Base-by-base conservation (phyloP, 2,329 filamentous ascomycete species). In the Fusarium sp. region DNA sequence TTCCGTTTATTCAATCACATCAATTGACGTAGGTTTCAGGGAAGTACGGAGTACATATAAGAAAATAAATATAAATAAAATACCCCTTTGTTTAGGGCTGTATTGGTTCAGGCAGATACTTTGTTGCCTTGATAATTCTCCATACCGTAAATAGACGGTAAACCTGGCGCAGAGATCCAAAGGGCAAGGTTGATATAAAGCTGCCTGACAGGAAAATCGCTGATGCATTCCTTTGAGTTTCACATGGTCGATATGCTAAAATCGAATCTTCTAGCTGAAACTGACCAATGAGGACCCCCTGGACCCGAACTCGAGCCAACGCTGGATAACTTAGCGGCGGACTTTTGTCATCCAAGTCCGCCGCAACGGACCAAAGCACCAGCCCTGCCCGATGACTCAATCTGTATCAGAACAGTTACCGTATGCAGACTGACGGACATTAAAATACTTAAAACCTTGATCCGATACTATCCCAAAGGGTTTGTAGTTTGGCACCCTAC, bases 331-430 rank as follows among this genome's bases (percentile, higher is more conserved):
- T 33, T 33, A 72, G 54, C 51, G 64, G 72, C 72, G 72, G 72
- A 75, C 51, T 74, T 74, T 51, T 7, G 41, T 51, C 31, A 55
- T 26, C 35, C 54, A 75, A 75, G 56, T 63, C 72, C 72, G 72
- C 65, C 60, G 49, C 45, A 54, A 63, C 38, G 38, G 60, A 58
- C 45, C 36, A 45, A 56, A 52, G 33, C 20, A 15, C 54, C 54
- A 60, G 35, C 61, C 61, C 42, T 49, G 49, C 28, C 24, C 35
- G 63, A 66, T 57, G 60, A 70, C 36, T 54, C 55, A 44, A 52
- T n/a, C 18, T 67, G 47, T 35, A 49, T 57, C 59, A 44, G 22
- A 28, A 22, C 17, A 4, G 20, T 28, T 39, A 18, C 51, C 35
- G 26, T 55, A 55, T 55, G 41, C 33, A 49, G 35, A 33, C 20